phyloP scores from a whole-genome alignment of 163 green algal genomes.

The Scenedesmus sp. region DNA sequence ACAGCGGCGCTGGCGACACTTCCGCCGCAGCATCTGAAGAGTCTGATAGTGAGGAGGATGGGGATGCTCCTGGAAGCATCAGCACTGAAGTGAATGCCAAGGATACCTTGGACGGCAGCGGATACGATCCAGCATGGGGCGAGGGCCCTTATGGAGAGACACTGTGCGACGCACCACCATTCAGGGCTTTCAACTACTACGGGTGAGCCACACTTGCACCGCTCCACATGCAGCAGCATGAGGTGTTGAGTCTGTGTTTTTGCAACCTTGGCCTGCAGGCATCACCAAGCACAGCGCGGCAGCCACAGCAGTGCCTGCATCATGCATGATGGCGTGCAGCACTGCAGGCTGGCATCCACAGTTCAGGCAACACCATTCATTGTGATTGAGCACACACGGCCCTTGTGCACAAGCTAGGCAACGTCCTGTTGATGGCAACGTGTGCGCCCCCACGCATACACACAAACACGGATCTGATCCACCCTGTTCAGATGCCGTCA shows the following conservation, averaged over 20 bases:
- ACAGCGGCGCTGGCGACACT: not conserved
- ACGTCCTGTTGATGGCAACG: too few relatives aligned
- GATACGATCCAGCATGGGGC: conserved; percentile 31
- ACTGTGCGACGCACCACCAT: conserved; percentile 34
- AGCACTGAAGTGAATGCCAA: conserved; percentile 22
- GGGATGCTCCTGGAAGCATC: not conserved
- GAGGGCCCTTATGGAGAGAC: conserved; percentile 43
- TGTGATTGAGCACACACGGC: too few relatives aligned
- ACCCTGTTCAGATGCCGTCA: too few relatives aligned
- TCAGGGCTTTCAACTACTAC: conserved; percentile 46
- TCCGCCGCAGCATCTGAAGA: not conserved
- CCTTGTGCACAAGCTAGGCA: too few relatives aligned
- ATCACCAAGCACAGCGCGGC: too few relatives aligned
- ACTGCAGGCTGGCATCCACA: too few relatives aligned
- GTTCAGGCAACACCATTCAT: too few relatives aligned
- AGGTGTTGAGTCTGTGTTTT: not conserved
- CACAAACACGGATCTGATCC: too few relatives aligned
- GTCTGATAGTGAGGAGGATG: not conserved
- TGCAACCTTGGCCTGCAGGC: not conserved
- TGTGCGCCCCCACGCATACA: too few relatives aligned
- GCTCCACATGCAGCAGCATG: not conserved
- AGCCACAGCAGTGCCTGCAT: too few relatives aligned
- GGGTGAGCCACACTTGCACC: conserved; percentile 13
- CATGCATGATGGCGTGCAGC: too few relatives aligned
- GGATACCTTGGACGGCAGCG: conserved; percentile 25